These are phyloP conservation scores for Backusella morwellensis DNA, from an alignment of 192 early-diverging fungal genomes.

Conservation along the genomic window DNA sequence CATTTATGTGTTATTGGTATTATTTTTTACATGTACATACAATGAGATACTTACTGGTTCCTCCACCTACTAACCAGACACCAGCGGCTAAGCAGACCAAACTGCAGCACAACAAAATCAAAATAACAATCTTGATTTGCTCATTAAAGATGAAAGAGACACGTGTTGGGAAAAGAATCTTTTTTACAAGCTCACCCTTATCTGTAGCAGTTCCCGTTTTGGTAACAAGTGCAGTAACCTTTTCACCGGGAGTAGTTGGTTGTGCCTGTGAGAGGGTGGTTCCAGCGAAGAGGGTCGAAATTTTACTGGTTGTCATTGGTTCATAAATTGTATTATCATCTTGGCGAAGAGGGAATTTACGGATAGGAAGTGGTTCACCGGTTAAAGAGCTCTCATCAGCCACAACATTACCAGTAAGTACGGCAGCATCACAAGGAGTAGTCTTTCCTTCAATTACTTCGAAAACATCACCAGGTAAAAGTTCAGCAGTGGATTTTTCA, in stretches of 20 bases:
- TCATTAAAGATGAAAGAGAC: slow-evolving; percentile 69
- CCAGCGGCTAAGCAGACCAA: slow-evolving; percentile 42
- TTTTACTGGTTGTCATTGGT: slow-evolving; percentile 37
- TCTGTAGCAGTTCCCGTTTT: slow-evolving; percentile 60
- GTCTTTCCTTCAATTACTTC: slow-evolving; percentile 46
- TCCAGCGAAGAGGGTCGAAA: slow-evolving; percentile 55
- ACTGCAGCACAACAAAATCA: slow-evolving; percentile 56
- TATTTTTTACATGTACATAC: neutral
- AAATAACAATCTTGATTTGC: slow-evolving; percentile 68
- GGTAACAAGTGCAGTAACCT: slow-evolving; percentile 49
- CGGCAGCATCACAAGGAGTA: slow-evolving; percentile 47
- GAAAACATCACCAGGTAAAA: slow-evolving; percentile 73
- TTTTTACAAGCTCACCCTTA: slow-evolving; percentile 63
- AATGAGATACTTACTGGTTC: neutral
- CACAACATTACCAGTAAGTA: slow-evolving; percentile 55
- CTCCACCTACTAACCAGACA: slow-evolving; percentile 33
- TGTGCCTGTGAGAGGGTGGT: slow-evolving; percentile 55
- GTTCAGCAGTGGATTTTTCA: slow-evolving; percentile 43
- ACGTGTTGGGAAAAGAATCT: slow-evolving; percentile 64
- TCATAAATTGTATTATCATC: slow-evolving; percentile 25
- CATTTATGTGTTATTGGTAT: neutral
- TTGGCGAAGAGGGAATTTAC: slow-evolving; percentile 59
- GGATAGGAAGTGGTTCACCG: slow-evolving; percentile 65
- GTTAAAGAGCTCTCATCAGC: slow-evolving; percentile 68
- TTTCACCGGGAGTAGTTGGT: slow-evolving; percentile 13